Evolutionary conservation across 2,329 filamentous ascomycete genomes (phyloP).

Genomic region (Fusarium sp.): DNA sequence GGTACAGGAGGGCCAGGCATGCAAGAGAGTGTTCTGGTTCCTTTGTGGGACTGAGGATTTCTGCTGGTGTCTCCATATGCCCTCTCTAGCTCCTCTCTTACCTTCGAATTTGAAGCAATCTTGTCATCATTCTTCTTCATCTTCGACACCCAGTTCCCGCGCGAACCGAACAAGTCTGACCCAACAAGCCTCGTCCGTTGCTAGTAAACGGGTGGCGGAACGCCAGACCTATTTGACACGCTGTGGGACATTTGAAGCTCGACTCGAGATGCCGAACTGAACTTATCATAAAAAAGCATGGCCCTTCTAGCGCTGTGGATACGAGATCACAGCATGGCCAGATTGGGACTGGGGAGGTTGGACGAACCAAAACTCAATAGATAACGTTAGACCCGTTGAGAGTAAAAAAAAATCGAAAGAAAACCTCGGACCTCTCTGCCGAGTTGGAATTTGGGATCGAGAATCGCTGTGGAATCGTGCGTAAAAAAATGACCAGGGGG

Average conservation of each 20-base stretch:
- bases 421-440: not conserved
- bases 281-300: not conserved
- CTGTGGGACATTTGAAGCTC: not conserved
- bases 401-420: conserved; percentile 11
- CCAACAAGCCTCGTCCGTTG: not conserved
- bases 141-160: not conserved
- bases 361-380: conserved; percentile 17
- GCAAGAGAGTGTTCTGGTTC: not conserved
- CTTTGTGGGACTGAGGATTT: not conserved
- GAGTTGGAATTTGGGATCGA: conserved; percentile 18
- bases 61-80: not conserved
- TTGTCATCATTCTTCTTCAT: not conserved
- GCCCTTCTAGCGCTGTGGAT: conserved; percentile 10
- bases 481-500: conserved; percentile 17
- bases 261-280: not conserved
- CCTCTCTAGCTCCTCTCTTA: not conserved
- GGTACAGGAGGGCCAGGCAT: conserved; percentile 8
- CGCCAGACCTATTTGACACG: conserved; percentile 29
- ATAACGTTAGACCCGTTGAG: not conserved
- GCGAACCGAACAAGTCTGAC: not conserved
- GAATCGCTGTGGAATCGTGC: conserved; percentile 23
- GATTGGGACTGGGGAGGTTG: conserved; percentile 14
- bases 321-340: conserved; percentile 6
- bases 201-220: conserved; percentile 35
- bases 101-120: not conserved